Evolutionary conservation across 192 early-diverging fungal genomes (phyloP).

Genomic region (Podila clonocystis): DNA sequence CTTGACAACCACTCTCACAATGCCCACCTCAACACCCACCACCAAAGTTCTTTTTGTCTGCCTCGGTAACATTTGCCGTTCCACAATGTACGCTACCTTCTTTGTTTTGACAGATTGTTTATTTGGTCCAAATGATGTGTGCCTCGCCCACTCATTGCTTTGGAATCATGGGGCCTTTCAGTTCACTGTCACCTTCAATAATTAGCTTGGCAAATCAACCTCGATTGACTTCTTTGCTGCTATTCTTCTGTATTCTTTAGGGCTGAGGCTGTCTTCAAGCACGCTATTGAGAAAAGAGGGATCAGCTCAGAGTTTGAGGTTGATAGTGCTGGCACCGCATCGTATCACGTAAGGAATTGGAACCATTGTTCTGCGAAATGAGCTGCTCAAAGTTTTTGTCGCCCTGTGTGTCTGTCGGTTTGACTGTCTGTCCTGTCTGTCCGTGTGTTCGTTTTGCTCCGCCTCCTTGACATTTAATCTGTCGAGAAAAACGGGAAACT

Average conservation of each 20-base stretch:
- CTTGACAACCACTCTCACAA: not conserved
- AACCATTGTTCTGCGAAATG: too few relatives aligned
- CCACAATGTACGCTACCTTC: conserved; percentile 36
- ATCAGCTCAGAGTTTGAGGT: conserved; percentile 71
- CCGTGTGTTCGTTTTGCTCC: not conserved
- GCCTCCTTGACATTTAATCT: not conserved
- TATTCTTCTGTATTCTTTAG: conserved; percentile 52
- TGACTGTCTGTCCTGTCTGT: not conserved
- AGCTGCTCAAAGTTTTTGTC: not conserved
- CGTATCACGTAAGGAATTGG: conserved; percentile 73
- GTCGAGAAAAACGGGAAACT: not conserved
- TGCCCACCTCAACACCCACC: not conserved
- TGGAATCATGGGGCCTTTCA: too few relatives aligned
- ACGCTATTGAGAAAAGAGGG: conserved; percentile 68
- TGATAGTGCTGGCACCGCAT: conserved; percentile 89
- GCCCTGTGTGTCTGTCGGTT: too few relatives aligned
- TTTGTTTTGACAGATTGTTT: not conserved
- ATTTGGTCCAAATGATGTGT: not conserved
- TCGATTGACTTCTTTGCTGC: too few relatives aligned
- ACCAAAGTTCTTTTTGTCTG: conserved; percentile 69
- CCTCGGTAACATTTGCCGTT: conserved; percentile 89
- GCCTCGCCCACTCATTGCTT: too few relatives aligned
- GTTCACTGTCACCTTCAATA: too few relatives aligned
- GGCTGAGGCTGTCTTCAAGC: conserved; percentile 93
- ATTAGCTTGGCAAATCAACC: too few relatives aligned